Base-by-base conservation (phyloP, 306 rosid species). In the Styphnolobium japonicum region DNA sequence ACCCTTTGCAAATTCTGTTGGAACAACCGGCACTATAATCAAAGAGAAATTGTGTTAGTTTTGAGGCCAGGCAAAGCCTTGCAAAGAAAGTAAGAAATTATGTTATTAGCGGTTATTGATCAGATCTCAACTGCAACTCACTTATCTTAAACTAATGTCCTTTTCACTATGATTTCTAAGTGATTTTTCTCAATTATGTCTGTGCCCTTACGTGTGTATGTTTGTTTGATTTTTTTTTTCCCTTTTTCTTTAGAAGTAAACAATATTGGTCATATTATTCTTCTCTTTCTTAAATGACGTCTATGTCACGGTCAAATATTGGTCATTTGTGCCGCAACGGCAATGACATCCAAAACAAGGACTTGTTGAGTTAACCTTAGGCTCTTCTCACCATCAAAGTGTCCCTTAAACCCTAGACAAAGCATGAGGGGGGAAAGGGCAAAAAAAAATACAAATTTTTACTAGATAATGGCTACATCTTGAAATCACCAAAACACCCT, bases 1-100 rank as follows among this genome's bases (percentile, higher is more conserved):
- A 0, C 42, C 6, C 4, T 33, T 63, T 23, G 46, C 7, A 43
- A 48, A 51, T 66, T 84, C 80, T 55, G 87, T 87, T 82, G 34
- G 83, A 89, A 86, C 92, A 73, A 89, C 93, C 84, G 36, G 69
- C 78, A 88, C 60, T 31, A 75, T 72, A 21, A 63, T 19, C 11
- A 31, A 52, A 33, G 18, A 19, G 77, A 72, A 76, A 29, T 23
- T 7, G 63, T 31, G 12, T 49, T 51, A 60, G 19, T 62, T 71
- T 74, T 40, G 52, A 33, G 60, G 64, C 12, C 67, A n/a, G 43
- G 61, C 57, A 58, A 56, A 78, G 71, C 77, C 89, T 83, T 88
- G 66, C 31, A 86, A 82, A 86, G 68, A 45, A 90, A 82, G 92
- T 69, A 14, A 86, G 48, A 16, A 68, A 48, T 29, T 48, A 49